These are phyloP conservation scores for Skeletonema potamos DNA, from an alignment of 108 stramenopile species.

Conservation along the genomic window DNA sequence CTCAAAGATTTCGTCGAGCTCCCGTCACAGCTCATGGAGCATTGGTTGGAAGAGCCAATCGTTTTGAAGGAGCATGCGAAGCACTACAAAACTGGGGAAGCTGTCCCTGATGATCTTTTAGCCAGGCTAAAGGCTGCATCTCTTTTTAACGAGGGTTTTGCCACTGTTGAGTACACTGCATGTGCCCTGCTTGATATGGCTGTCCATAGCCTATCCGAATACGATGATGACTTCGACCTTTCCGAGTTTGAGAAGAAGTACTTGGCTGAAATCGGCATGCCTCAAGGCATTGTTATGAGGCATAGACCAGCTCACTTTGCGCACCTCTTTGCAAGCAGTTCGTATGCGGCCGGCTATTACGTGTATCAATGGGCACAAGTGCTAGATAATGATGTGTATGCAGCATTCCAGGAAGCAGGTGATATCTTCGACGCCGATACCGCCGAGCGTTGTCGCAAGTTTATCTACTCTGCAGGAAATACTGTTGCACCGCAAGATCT, in stretches of 20 bases:
- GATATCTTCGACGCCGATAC: constrained; percentile 63
- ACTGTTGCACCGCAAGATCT: constrained; percentile 79
- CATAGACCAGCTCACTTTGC: constrained; percentile 74
- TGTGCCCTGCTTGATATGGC: constrained; percentile 82
- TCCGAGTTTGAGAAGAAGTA: constrained; percentile 64
- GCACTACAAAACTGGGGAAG: constrained; percentile 67
- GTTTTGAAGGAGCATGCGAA: constrained; percentile 66
- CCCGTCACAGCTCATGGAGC: constrained; percentile 81
- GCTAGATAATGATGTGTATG: constrained; percentile 75
- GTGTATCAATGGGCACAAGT: constrained; percentile 44
- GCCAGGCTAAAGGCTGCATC: constrained; percentile 64
- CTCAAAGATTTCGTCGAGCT: constrained; percentile 77
- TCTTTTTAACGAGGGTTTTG: constrained; percentile 80
- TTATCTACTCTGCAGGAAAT: constrained; percentile 73
- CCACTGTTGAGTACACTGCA: constrained; percentile 72
- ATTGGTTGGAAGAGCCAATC: constrained; percentile 67
- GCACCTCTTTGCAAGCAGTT: constrained; percentile 60
- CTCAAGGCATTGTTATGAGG: constrained; percentile 77
- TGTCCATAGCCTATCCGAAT: constrained; percentile 67
- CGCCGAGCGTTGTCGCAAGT: constrained; percentile 58
- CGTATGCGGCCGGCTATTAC: constrained; percentile 76
- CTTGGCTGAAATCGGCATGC: constrained; percentile 73
- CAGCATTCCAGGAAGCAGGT: constrained; percentile 74
- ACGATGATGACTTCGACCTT: constrained; percentile 66
- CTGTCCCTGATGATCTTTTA: constrained; percentile 68